Evolutionary conservation across 2,329 filamentous ascomycete genomes (phyloP), one percentile per base, ranked within the genome.

Genomic region (Colletotrichum magnum): DNA sequence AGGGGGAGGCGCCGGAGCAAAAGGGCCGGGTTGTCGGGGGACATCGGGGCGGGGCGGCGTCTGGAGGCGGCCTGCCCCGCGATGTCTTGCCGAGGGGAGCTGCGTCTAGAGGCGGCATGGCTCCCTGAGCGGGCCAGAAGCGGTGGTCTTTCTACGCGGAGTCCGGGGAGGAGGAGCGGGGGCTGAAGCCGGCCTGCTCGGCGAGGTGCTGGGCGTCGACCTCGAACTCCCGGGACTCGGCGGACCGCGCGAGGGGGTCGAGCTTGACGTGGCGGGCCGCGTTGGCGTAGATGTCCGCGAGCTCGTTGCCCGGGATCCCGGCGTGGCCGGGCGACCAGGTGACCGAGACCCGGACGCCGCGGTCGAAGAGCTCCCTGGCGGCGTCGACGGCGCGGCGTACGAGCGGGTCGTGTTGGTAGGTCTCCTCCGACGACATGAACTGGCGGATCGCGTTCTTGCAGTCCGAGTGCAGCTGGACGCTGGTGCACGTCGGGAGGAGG

Each of bases 311-410:
- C 5, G 10, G 21, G n/a, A 69, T 43, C 24, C 48, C 61, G 10
- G 12, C 50, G 21, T 69, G 66, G 47, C 66, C 66, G 9, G 66
- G 66, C 7, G 48, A 59, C 66, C 61, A 69, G 5, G 41, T 48
- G 18, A 69, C 41, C 12, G 21, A 6, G 18, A 39, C 50, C 10
- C 32, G 16, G 24, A 59, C 13, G 13, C 28, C 24, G n/a, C 24
- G 53, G 6, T 16, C 15, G 3, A 26, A 28, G 16, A 69, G n/a
- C 13, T 39, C 10, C 13, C 6, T 21, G 26, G 61, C 65, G 13
- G 66, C 66, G 1, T 24, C 41, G 16, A 65, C 54, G 39, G 66
- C 61, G 28, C 66, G 61, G 5, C 26, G 10, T 21, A 69, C 41
- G 9, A 69, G 50, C 12, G 53, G 54, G n/a, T 69, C 54, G 10